These are phyloP conservation scores for Coleophoma crateriformis DNA, from an alignment of 2,329 filamentous ascomycete species.

Conservation along the genomic window DNA sequence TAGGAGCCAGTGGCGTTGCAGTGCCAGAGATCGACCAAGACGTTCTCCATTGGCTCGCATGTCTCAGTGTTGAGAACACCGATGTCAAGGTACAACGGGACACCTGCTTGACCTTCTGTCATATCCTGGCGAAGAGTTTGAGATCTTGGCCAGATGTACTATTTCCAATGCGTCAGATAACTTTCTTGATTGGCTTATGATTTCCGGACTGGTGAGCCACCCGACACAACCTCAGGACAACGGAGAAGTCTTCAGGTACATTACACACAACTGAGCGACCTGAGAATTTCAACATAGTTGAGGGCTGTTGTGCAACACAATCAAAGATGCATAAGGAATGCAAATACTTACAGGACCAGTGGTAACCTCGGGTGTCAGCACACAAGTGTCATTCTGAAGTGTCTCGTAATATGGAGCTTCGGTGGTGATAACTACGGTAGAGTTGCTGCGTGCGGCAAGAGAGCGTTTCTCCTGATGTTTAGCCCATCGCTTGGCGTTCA, in stretches of 20 bases:
- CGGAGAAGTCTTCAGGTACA: too few species aligned
- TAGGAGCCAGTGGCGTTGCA: constrained; percentile 24
- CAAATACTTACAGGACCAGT: constrained; percentile 33
- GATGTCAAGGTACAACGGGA: constrained; percentile 42
- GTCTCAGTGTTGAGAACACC: constrained; percentile 48
- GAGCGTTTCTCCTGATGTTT: constrained; percentile 5
- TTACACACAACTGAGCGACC: too few species aligned
- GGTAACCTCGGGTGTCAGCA: constrained; percentile 45
- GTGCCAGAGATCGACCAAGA: constrained; percentile 45
- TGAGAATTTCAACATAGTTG: too few species aligned
- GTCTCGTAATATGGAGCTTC: constrained; percentile 11
- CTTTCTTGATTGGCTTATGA: too few species aligned
- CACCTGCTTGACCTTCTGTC: constrained; percentile 38
- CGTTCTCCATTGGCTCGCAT: constrained; percentile 41
- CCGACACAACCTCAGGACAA: too few species aligned
- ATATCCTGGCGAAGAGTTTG: constrained; percentile 37
- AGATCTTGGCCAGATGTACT: constrained; percentile 39
- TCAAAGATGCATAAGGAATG: too few species aligned
- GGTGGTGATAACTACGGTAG: constrained; percentile 1
- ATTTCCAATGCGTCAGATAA: too few species aligned
- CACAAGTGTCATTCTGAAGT: constrained; percentile 35
- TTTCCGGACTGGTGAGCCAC: too few species aligned
- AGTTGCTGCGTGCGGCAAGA: constrained; percentile 5
- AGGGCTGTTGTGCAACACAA: too few species aligned
- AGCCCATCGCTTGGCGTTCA: constrained; percentile 9